A percentile compares a stretch with the other conserved stretches of the same genome.
Evolutionary conservation across 768 basidiomycete species (phyloP).

Genomic region (Xerocomellus dryophilus): DNA sequence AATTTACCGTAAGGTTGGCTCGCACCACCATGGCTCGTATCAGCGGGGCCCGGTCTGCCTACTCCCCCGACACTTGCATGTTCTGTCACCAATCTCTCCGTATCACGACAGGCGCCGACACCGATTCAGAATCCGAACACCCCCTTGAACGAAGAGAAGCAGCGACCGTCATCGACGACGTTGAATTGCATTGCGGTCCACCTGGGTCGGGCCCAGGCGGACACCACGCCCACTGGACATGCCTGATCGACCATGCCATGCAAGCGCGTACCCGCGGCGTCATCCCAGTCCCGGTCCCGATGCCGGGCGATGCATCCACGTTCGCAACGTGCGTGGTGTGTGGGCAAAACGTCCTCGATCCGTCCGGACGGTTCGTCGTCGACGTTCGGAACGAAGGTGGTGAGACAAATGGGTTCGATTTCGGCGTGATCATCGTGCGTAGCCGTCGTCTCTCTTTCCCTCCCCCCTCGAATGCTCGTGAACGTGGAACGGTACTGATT

Average conservation of each 20-base stretch:
- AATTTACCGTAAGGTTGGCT: not conserved
- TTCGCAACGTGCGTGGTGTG: conserved; percentile 17
- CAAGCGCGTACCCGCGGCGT: not conserved
- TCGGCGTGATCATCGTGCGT: conserved; percentile 28
- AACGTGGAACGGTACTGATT: not conserved
- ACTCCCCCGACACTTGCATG: conserved; percentile 26
- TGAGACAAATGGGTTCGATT: conserved; percentile 25
- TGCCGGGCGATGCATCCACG: not conserved
- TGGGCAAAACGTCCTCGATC: conserved; percentile 13
- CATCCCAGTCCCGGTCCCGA: not conserved
- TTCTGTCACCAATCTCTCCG: conserved; percentile 17
- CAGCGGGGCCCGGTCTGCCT: conserved; percentile 5
- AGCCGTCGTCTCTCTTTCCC: not conserved
- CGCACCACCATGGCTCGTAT: conserved; percentile 3
- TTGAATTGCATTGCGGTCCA: conserved; percentile 24
- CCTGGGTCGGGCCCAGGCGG: conserved; percentile 20
- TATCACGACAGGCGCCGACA: conserved; percentile 7
- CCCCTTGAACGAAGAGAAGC: not conserved
- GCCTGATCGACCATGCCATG: conserved; percentile 24
- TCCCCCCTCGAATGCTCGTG: not conserved
- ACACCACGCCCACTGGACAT: conserved; percentile 29
- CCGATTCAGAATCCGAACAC: conserved; percentile 2
- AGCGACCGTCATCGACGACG: conserved; percentile 21
- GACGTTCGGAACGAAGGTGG: conserved; percentile 29
- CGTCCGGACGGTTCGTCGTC: conserved; percentile 20